Evolutionary conservation across 257 asterid species (phyloP).

Genomic region (Solanum ossicruentum): DNA sequence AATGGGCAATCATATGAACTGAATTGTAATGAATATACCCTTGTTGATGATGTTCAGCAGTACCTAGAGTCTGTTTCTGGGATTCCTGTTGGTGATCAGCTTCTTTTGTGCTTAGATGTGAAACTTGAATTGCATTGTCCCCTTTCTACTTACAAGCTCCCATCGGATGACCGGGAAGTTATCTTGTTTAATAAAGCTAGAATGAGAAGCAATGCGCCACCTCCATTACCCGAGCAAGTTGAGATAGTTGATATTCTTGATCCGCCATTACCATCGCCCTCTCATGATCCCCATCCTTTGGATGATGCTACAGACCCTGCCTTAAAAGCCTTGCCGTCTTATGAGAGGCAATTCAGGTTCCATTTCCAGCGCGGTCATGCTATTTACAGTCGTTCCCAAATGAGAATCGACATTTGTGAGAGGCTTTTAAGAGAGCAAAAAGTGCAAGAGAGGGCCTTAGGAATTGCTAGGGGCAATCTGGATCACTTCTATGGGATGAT

Average conservation of each 20-base stretch:
- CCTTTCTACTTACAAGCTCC: conserved; percentile 67
- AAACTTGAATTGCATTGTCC: conserved; percentile 59
- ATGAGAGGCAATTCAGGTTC: conserved; percentile 84
- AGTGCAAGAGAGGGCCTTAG: conserved; percentile 93
- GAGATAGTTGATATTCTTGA: conserved; percentile 48
- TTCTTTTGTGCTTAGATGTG: conserved; percentile 80
- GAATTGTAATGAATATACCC: conserved; percentile 53
- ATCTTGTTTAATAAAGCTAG: conserved; percentile 70
- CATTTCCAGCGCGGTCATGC: conserved; percentile 78
- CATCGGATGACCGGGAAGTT: conserved; percentile 60
- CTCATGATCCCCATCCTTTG: conserved; percentile 52
- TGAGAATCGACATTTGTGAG: conserved; percentile 43
- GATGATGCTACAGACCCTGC: conserved; percentile 96
- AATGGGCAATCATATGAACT: conserved; percentile 74
- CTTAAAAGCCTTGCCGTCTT: conserved; percentile 71
- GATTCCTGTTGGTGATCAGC: conserved; percentile 61
- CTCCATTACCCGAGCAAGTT: conserved; percentile 53
- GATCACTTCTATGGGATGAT: conserved; percentile 79
- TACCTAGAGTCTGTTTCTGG: conserved; percentile 46
- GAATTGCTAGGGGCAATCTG: conserved; percentile 74
- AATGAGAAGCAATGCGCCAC: conserved; percentile 59
- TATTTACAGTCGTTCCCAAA: conserved; percentile 50
- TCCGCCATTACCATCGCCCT: conserved; percentile 41
- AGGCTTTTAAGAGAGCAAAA: conserved; percentile 66
- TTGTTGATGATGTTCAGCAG: conserved; percentile 72